A percentile compares a stretch with the other conserved stretches of the same genome.
These are phyloP conservation scores for Uncinocarpus reesii DNA, from an alignment of 2,329 filamentous ascomycete genomes.

Conservation along the genomic window DNA sequence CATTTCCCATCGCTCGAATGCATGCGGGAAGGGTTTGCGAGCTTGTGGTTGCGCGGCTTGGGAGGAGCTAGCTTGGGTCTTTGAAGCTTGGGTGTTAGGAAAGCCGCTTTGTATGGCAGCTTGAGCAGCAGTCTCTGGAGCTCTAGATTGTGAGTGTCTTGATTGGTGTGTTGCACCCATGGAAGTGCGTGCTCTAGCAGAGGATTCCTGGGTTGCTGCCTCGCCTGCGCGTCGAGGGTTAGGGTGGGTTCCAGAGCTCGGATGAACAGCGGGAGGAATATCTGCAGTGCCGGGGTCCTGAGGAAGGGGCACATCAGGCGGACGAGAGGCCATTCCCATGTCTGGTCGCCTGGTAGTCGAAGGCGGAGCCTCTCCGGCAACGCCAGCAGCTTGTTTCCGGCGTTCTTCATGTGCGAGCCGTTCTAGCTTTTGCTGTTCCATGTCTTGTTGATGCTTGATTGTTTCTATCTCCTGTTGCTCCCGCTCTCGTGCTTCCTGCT, in stretches of 20 bases:
- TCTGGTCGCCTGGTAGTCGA: conserved; percentile 11
- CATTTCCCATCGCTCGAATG: conserved; percentile 95
- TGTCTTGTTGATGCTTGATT: conserved; percentile 40
- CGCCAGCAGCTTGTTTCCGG: conserved; percentile 38
- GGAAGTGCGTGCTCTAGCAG: neutral
- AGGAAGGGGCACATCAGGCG: conserved; percentile 11
- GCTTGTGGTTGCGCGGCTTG: conserved; percentile 16
- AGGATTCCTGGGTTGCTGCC: neutral
- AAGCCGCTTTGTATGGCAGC: neutral
- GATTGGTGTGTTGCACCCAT: neutral
- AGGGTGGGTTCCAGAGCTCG: neutral
- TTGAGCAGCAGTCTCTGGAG: conserved; percentile 6
- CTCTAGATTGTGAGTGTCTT: conserved; percentile 4
- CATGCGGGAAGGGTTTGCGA: conserved; percentile 70
- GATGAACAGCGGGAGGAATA: neutral
- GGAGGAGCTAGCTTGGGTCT: conserved; percentile 8
- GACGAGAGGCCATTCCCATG: conserved; percentile 1
- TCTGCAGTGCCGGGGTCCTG: conserved; percentile 10
- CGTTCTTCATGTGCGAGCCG: conserved; percentile 18
- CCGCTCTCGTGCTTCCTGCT: conserved; percentile 51
- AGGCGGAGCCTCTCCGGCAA: conserved; percentile 25
- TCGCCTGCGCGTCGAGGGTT: conserved; percentile 7
- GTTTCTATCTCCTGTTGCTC: conserved; percentile 45
- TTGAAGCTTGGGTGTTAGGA: conserved; percentile 1
- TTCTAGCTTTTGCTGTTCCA: conserved; percentile 27